Evolutionary conservation across 179 eudicot genomes (phyloP), one percentile per base, ranked within the genome.

Genomic region (Patellifolia procumbens): DNA sequence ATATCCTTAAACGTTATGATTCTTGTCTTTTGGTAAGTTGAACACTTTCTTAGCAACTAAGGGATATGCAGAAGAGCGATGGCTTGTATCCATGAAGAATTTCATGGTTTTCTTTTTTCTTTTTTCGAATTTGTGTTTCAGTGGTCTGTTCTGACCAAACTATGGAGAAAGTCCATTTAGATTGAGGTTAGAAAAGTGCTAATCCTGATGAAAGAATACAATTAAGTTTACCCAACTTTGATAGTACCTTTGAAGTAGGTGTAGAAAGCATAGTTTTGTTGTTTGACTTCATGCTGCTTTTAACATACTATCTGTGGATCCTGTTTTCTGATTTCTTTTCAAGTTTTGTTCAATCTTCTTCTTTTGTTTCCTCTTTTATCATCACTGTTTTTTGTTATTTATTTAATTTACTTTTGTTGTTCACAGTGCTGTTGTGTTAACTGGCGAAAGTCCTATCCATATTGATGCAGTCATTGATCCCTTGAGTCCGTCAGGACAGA

Each of bases 401-500:
- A 22, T 43, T 59, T 49, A 55, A 26, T 69, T 20, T 49, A 3
- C 48, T 42, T 53, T 65, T 51, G 0, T 45, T 81, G 62, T 59
- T 31, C 61, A 24, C 91, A 94, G 98, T 86, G 98, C 98, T 85
- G 93, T 94, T 80, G 74, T 88, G 84, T 74, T 91, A 72, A 74
- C 87, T 37, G 86, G 83, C 55, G 93, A 86, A 81, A 81, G 85
- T 43, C 84, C 95, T 88, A 86, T 92, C 79, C 97, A 92, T 83
- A 88, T 94, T 60, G 98, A 94, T 83, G 98, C 97, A 68, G 98
- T 94, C 46, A 82, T 94, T 84, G 98, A 94, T 84, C 98, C 98
- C 65, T 85, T 94, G 86, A 91, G 98, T 84, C 73, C 94, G 62
- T 86, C 92, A 65, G 98, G 95, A 76, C 97, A 92, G 81, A 94